Evolutionary conservation across 2,329 filamentous ascomycete genomes (phyloP).

Genomic region (Catunica adiposa): DNA sequence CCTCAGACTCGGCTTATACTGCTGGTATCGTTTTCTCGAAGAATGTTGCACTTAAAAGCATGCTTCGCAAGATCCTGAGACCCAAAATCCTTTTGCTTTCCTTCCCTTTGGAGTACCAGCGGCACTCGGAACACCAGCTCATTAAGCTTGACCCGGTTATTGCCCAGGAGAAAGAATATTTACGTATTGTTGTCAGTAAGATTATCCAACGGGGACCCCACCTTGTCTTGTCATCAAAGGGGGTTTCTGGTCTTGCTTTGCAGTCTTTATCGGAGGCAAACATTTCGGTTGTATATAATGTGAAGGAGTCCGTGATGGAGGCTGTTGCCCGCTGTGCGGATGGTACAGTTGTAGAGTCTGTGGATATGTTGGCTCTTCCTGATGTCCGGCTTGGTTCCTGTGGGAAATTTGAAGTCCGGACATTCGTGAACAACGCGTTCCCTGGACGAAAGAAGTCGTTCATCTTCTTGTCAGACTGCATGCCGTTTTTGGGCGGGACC

Average conservation of each 20-base stretch:
- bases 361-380: slow-evolving; percentile 68
- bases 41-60: slow-evolving; percentile 88
- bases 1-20: slow-evolving; percentile 87
- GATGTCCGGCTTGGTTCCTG: slow-evolving; percentile 65
- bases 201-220: slow-evolving; percentile 76
- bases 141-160: slow-evolving; percentile 97
- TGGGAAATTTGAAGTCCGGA: slow-evolving; percentile 85
- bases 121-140: slow-evolving; percentile 70
- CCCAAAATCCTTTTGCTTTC: slow-evolving; percentile 85
- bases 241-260: slow-evolving; percentile 79
- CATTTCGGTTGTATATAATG: slow-evolving; percentile 89
- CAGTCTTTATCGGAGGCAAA: slow-evolving; percentile 76
- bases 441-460: slow-evolving; percentile 77
- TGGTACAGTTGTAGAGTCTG: slow-evolving; percentile 80
- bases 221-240: slow-evolving; percentile 78
- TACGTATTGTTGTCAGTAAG: slow-evolving; percentile 78
- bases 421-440: slow-evolving; percentile 66
- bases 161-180: slow-evolving; percentile 85
- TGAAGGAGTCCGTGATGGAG: slow-evolving; percentile 89
- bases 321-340: slow-evolving; percentile 86
- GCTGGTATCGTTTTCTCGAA: slow-evolving; percentile 96
- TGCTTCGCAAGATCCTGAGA: slow-evolving; percentile 70
- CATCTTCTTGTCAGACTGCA: slow-evolving; percentile 83
- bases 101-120: slow-evolving; percentile 89
- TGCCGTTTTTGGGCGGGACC: slow-evolving; percentile 80